A percentile compares a stretch with the other conserved stretches of the same genome.
These are phyloP conservation scores for Fusarium marasasianum DNA, from an alignment of 2,329 filamentous ascomycete species.

Conservation along the genomic window DNA sequence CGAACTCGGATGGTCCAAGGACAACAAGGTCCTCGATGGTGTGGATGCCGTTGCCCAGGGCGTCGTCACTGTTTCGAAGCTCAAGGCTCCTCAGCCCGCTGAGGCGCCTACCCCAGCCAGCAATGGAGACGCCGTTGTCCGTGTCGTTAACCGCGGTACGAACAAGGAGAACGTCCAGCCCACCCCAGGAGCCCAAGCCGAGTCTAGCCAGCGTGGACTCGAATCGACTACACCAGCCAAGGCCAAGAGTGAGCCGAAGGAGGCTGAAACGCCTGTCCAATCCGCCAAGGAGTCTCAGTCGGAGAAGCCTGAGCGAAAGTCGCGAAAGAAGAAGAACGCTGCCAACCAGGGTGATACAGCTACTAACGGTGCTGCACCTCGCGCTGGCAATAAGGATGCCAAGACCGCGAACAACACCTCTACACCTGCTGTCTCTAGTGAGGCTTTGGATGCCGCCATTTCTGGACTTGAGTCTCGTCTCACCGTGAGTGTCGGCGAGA, in stretches of 20 bases:
- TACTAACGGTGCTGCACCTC: slow-evolving; percentile 53
- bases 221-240: slow-evolving; percentile 51
- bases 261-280: slow-evolving; percentile 56
- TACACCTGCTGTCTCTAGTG: slow-evolving; percentile 50
- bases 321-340: slow-evolving; percentile 72
- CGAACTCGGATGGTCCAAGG: slow-evolving; percentile 90
- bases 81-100: slow-evolving; percentile 63
- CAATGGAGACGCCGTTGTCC: slow-evolving; percentile 50
- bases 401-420: slow-evolving; percentile 45
- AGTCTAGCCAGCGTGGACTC: slow-evolving; percentile 44
- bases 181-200: slow-evolving; percentile 37
- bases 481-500: slow-evolving; percentile 57
- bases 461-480: slow-evolving; percentile 63
- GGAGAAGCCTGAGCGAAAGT: slow-evolving; percentile 71
- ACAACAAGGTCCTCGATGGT: slow-evolving; percentile 85
- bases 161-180: slow-evolving; percentile 50
- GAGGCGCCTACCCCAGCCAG: slow-evolving; percentile 45
- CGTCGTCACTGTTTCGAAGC: slow-evolving; percentile 77
- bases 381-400: slow-evolving; percentile 47
- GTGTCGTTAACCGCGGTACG: slow-evolving; percentile 47
- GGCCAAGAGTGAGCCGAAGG: slow-evolving; percentile 57
- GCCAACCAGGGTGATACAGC: slow-evolving; percentile 56
- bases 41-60: slow-evolving; percentile 81
- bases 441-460: slow-evolving; percentile 64
- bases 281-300: slow-evolving; percentile 51